Percentiles rank a stretch among this genome's conserved stretches.
Conservation (phyloP, 2,329 filamentous ascomycete genomes). For the Aspergillus latus region DNA sequence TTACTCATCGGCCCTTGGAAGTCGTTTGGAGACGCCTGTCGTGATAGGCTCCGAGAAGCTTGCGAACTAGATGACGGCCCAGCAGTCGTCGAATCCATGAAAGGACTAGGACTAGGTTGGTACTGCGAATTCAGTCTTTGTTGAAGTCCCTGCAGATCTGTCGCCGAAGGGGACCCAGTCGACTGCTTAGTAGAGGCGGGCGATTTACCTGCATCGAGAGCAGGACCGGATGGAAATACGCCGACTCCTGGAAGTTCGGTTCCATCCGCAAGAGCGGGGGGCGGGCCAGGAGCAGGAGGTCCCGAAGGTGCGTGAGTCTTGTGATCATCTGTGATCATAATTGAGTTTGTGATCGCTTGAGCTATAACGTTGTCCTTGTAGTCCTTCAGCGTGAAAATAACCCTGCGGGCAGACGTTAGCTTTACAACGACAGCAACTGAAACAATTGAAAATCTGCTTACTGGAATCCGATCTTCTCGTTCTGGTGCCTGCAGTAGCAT, state of each 20-base stretch:
- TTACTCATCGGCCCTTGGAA: constrained; percentile 68
- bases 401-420: constrained; percentile 44
- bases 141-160: constrained; percentile 62
- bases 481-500: constrained; percentile 94
- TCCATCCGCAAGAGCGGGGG: constrained; percentile 37
- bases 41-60: constrained; percentile 64
- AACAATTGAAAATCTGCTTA: constrained; percentile 28
- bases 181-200: constrained; percentile 39
- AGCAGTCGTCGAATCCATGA: constrained; percentile 38
- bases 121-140: constrained; percentile 51
- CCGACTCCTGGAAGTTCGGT: constrained; percentile 45
- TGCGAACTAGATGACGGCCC: constrained; percentile 44
- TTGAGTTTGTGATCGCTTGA: constrained; percentile 80
- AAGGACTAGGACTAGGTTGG: constrained; percentile 40
- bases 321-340: constrained; percentile 98
- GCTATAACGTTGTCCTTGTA: constrained; percentile 72
- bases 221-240: constrained; percentile 42
- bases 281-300: constrained; percentile 35
- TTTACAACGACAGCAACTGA: neutral
- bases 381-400: constrained; percentile 94
- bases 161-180: constrained; percentile 59
- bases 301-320: constrained; percentile 68
- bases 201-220: constrained; percentile 32
- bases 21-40: constrained; percentile 69
- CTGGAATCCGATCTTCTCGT: constrained; percentile 86